Conservation (phyloP, 306 rosid genomes). For the Pachyrhizus erosus region DNA sequence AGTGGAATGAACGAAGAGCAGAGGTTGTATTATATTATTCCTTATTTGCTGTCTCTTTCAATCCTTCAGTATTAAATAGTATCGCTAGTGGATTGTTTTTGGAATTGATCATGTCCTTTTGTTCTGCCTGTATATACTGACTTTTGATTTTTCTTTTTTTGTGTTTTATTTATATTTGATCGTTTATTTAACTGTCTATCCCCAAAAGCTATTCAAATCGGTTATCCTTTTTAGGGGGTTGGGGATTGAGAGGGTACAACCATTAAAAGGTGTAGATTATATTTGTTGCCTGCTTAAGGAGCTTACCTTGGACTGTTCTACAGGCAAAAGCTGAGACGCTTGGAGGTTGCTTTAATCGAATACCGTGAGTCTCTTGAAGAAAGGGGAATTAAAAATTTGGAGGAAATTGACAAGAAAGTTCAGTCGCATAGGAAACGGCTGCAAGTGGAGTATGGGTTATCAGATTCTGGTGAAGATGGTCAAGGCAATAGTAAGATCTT, state of each 20-base stretch:
- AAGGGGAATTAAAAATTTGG: slow-evolving; percentile 75
- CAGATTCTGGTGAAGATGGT: slow-evolving; percentile 75
- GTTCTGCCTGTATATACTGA: neutral
- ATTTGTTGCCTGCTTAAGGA: slow-evolving; percentile 38
- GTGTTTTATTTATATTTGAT: slow-evolving; percentile 1
- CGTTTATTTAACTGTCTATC: slow-evolving; percentile 14
- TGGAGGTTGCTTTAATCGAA: slow-evolving; percentile 94
- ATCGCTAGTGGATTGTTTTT: slow-evolving; percentile 7
- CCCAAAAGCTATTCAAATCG: slow-evolving; percentile 18
- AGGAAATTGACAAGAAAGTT: slow-evolving; percentile 87
- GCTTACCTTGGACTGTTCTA: slow-evolving; percentile 37
- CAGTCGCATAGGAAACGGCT: slow-evolving; percentile 64
- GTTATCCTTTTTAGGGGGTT: neutral
- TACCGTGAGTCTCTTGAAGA: slow-evolving; percentile 97
- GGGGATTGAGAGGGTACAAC: neutral
- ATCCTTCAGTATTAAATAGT: neutral
- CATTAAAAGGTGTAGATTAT: neutral
- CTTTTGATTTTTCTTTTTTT: neutral
- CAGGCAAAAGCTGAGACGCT: slow-evolving; percentile 94
- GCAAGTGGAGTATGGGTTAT: slow-evolving; percentile 79
- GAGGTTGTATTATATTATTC: slow-evolving; percentile 60
- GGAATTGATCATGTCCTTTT: neutral
- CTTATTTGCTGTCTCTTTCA: slow-evolving; percentile 31
- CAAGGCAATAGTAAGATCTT: slow-evolving; percentile 74
- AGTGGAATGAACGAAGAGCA: slow-evolving; percentile 93